Conservation (phyloP, 768 basidiomycete genomes). For the Pleurotus djamor region DNA sequence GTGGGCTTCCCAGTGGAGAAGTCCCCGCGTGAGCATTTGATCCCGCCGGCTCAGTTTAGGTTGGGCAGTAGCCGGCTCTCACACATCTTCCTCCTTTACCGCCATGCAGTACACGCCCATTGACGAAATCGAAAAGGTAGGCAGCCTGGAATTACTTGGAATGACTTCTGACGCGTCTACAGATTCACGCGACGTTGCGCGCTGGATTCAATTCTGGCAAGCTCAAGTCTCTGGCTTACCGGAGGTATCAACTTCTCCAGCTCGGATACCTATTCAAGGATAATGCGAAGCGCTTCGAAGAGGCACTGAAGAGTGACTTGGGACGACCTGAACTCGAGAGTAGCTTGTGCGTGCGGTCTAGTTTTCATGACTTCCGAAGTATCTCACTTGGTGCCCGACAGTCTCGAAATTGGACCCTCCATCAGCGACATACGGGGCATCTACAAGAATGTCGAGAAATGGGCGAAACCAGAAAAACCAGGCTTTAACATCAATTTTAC, state of each 20-base stretch:
- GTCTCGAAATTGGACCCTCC: slow-evolving; percentile 58
- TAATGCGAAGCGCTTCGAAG: slow-evolving; percentile 58
- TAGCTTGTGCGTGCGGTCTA: slow-evolving; percentile 33
- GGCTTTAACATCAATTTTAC: slow-evolving; percentile 54
- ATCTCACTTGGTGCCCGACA: slow-evolving; percentile 19
- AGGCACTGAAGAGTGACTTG: slow-evolving; percentile 60
- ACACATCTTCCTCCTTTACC: not conserved
- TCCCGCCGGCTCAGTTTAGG: no score
- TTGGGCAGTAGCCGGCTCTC: slow-evolving; percentile 22
- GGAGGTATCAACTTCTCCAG: slow-evolving; percentile 76
- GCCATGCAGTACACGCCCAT: slow-evolving; percentile 39
- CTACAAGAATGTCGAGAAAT: slow-evolving; percentile 66
- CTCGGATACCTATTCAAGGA: slow-evolving; percentile 75
- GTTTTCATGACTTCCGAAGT: not conserved
- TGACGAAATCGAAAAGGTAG: slow-evolving; percentile 50
- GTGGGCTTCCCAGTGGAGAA: no score
- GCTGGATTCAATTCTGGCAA: slow-evolving; percentile 66
- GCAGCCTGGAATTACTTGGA: slow-evolving; percentile 4
- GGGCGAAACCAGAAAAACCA: slow-evolving; percentile 65
- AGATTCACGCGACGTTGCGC: slow-evolving; percentile 58
- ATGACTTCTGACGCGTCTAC: not conserved
- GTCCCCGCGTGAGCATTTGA: no score
- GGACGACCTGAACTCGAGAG: slow-evolving; percentile 61
- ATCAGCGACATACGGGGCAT: slow-evolving; percentile 52
- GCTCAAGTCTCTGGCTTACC: slow-evolving; percentile 59